These are phyloP conservation scores for Dictyostelium intermedium DNA, from an alignment of 78 protist genomes.

Conservation along the genomic window DNA sequence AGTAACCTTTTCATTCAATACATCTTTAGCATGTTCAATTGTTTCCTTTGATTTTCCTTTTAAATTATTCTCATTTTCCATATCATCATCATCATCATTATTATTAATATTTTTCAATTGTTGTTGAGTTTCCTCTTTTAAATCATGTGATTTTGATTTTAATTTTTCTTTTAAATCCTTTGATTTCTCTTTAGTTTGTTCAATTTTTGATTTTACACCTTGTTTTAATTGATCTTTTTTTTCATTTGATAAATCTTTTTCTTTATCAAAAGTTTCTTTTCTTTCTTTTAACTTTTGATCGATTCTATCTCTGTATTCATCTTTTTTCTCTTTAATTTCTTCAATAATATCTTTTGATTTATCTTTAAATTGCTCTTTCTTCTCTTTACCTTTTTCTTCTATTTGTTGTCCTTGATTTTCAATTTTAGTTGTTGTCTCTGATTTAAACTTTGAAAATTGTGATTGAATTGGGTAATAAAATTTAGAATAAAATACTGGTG, in stretches of 20 bases:
- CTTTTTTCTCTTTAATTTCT: neutral
- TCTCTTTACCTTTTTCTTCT: neutral
- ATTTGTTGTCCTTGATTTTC: neutral
- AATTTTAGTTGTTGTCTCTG: neutral
- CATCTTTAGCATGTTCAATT: neutral
- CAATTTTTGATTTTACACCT: neutral
- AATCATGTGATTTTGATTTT: neutral
- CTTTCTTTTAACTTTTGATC: neutral
- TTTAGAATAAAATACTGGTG: neutral
- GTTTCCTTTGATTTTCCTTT: neutral
- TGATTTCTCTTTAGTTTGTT: neutral
- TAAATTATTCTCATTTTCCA: neutral
- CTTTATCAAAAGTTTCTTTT: neutral
- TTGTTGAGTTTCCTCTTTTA: too few relatives aligned
- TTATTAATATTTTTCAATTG: too few relatives aligned
- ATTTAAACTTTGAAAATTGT: neutral
- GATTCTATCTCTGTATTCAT: neutral
- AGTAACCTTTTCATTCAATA: neutral
- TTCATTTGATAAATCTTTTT: neutral
- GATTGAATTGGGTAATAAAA: neutral
- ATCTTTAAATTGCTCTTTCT: neutral
- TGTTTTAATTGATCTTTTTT: neutral
- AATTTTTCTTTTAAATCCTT: neutral
- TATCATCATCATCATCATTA: too few relatives aligned
- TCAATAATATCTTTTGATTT: neutral